Conservation (phyloP, 2,329 filamentous ascomycete species). For the Exophiala calicioides region DNA sequence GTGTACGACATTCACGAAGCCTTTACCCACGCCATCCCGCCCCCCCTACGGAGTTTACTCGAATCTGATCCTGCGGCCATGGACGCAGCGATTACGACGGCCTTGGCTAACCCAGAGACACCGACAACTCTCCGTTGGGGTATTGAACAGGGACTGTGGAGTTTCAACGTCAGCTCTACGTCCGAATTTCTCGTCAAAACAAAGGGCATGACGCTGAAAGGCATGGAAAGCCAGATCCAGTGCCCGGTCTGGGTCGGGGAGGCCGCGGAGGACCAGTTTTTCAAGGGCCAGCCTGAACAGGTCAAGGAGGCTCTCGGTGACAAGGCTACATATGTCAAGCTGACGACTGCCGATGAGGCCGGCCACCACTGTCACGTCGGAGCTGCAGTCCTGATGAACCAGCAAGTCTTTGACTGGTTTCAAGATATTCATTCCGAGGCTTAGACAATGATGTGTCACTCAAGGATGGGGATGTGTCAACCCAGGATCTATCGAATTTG, state of each 20-base stretch:
- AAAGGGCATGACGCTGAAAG: conserved; percentile 25
- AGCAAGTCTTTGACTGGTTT: conserved; percentile 17
- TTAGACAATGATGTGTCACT: no score
- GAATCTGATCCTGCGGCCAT: background rate
- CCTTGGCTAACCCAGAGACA: background rate
- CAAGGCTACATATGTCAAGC: conserved; percentile 26
- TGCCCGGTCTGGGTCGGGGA: conserved; percentile 32
- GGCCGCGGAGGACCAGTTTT: conserved; percentile 30
- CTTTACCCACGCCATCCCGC: background rate
- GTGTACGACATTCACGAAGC: conserved; percentile 10
- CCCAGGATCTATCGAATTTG: no score
- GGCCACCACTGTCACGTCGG: conserved; percentile 32
- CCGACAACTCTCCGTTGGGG: conserved; percentile 36
- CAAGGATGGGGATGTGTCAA: no score
- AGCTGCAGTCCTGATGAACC: conserved; percentile 16
- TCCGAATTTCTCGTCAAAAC: conserved; percentile 32
- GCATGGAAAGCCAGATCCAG: conserved; percentile 27
- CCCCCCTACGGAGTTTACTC: background rate
- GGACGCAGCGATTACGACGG: background rate
- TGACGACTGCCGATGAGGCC: conserved; percentile 24
- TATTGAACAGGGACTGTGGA: conserved; percentile 39
- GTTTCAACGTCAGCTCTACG: conserved; percentile 35
- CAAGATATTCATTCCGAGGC: no score
- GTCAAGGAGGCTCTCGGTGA: conserved; percentile 28
- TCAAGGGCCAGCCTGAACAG: conserved; percentile 25